Base-by-base conservation (phyloP, 441 rosid species). In the Mallotus japonicus region DNA sequence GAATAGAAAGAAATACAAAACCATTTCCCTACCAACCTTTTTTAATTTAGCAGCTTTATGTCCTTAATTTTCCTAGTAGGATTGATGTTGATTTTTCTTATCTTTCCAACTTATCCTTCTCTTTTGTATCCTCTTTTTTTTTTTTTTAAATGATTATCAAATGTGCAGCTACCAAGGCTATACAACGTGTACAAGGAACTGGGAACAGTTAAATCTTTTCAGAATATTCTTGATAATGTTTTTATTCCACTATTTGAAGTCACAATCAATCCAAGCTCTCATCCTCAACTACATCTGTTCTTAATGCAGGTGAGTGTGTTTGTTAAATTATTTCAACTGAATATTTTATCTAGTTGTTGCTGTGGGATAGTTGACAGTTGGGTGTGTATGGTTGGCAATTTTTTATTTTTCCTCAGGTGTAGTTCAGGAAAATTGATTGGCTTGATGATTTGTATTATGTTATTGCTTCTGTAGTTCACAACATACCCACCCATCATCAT, bases 161-260 rank as follows among this genome's bases (percentile, higher is more conserved):
- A 54, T 72, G 32, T 79, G 81, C 92, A 90, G 95, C 81, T 90
- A 61, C 95, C 95, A 37, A 83, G 92, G 71, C 70, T 90, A 53
- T 90, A 90, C 83, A 90, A 88, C 58, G 73, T 90, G 63, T 90
- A 90, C 86, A 90, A 88, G 87, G 73, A 79, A 74, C 87, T 90
- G 90, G 95, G 92, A 68, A 90, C 89, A 17, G 92, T 88, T 67
- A 90, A 82, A 73, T 90, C 89, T 19, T 88, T 90, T 79, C 95
- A 90, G 86, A 90, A 83, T 81, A 88, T 90, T 78, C 79, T 90
- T 50, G 95, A 90, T 76, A 90, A 90, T 75, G 79, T 90, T 62
- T 90, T 90, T 80, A 84, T 90, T 75, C 95, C 95, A 65, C 79
- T 90, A n/a, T 90, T 90, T 78, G 91, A 90, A 83, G 91, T 79